Conservation (phyloP, 306 rosid genomes). For the Prunus armeniaca region DNA sequence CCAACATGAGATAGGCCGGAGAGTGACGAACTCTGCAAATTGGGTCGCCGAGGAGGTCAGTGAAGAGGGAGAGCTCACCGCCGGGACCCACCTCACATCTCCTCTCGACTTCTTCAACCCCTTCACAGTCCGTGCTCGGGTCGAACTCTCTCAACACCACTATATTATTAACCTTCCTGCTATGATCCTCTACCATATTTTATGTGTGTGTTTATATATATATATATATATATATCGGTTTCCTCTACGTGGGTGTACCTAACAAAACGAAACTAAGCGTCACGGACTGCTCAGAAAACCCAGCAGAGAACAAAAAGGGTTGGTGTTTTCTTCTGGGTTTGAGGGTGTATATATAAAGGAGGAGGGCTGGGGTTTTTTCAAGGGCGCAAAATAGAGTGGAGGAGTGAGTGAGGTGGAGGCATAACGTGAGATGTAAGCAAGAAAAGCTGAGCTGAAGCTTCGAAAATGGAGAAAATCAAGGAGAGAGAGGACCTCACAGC, state of each 20-base stretch:
- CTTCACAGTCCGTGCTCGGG: constrained; percentile 35
- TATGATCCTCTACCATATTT: not conserved
- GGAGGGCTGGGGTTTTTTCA: constrained; percentile 32
- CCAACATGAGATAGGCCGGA: constrained; percentile 92
- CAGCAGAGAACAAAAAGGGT: too few species aligned
- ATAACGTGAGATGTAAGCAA: constrained; percentile 46
- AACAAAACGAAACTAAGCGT: not conserved
- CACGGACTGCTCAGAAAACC: too few species aligned
- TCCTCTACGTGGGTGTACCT: not conserved
- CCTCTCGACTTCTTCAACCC: constrained; percentile 70
- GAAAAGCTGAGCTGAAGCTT: constrained; percentile 7
- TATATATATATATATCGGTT: too few species aligned
- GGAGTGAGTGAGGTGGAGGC: not conserved
- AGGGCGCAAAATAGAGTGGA: constrained; percentile 8
- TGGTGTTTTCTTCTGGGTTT: not conserved
- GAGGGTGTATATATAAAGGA: not conserved
- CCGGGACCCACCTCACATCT: constrained; percentile 82
- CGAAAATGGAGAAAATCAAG: constrained; percentile 16
- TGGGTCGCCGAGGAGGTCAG: constrained; percentile 90
- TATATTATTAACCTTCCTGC: not conserved
- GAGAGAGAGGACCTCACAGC: not conserved
- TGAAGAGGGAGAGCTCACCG: constrained; percentile 68
- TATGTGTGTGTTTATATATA: not conserved
- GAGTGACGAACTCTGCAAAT: constrained; percentile 97
- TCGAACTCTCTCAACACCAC: constrained; percentile 64